Percentiles rank a stretch among this genome's conserved stretches.
These are phyloP conservation scores for Aspergillus sergii DNA, from an alignment of 2,329 filamentous ascomycete species.

Conservation along the genomic window DNA sequence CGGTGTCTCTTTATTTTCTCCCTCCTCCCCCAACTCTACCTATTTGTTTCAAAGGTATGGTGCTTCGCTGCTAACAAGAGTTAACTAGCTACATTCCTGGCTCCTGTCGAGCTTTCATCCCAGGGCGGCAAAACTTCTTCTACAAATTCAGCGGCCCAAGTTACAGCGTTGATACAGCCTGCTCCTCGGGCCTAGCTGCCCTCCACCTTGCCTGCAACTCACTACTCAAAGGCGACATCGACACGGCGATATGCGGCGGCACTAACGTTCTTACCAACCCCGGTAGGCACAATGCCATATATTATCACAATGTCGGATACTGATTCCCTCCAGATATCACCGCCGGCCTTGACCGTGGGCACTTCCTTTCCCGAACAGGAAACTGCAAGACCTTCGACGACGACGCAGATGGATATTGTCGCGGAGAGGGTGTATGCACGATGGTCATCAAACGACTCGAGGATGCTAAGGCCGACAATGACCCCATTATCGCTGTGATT, in stretches of 20 bases:
- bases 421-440: slow-evolving; percentile 73
- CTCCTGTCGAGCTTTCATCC: neutral
- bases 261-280: slow-evolving; percentile 77
- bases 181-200: slow-evolving; percentile 72
- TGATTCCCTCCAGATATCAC: slow-evolving; percentile 31
- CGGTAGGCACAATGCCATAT: slow-evolving; percentile 59
- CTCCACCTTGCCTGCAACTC: slow-evolving; percentile 74
- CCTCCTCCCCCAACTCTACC: neutral
- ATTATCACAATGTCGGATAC: neutral
- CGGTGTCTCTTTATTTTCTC: slow-evolving; percentile 15
- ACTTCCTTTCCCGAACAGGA: slow-evolving; percentile 72
- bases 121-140: slow-evolving; percentile 54
- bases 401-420: slow-evolving; percentile 79
- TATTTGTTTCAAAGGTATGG: neutral
- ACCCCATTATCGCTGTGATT: slow-evolving; percentile 71
- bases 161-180: slow-evolving; percentile 75
- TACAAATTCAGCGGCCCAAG: slow-evolving; percentile 76
- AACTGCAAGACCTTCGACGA: slow-evolving; percentile 81
- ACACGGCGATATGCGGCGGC: slow-evolving; percentile 79
- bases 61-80: neutral
- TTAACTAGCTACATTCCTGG: slow-evolving; percentile 47
- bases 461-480: slow-evolving; percentile 75
- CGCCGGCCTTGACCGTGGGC: slow-evolving; percentile 72
- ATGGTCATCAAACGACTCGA: slow-evolving; percentile 78
- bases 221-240: slow-evolving; percentile 74